These are phyloP conservation scores for Marasmius fiardii DNA, from an alignment of 1,284 basidiomycete genomes.

Conservation along the genomic window DNA sequence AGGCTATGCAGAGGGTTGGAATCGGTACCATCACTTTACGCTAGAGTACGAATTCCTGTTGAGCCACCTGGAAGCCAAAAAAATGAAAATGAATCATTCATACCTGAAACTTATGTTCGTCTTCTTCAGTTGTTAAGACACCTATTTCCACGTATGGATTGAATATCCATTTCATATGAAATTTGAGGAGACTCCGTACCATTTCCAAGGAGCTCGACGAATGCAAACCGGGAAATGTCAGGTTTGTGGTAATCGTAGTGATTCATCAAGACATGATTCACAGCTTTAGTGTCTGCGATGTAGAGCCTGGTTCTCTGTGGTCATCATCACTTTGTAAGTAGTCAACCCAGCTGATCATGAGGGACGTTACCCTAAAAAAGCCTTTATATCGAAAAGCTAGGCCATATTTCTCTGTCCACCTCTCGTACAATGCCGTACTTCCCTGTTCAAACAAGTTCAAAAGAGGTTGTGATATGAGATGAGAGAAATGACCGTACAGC, in stretches of 20 bases:
- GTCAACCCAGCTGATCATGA: not conserved
- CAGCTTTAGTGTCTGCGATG: conserved; percentile 11
- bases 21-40: conserved; percentile 11
- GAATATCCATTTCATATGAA: not conserved
- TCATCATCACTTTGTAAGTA: not conserved
- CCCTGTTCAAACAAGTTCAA: not conserved
- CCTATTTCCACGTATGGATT: not conserved
- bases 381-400: not conserved
- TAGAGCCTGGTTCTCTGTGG: not conserved
- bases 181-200: not conserved
- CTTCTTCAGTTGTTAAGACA: conserved; percentile 9
- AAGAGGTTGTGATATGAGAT: too few relatives aligned
- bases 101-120: conserved; percentile 11
- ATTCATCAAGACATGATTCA: conserved; percentile 10
- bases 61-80: not conserved
- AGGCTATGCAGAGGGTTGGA: not conserved
- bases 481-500: conserved; percentile 25
- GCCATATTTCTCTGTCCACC: conserved; percentile 10
- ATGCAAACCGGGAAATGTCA: conserved; percentile 1
- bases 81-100: not conserved
- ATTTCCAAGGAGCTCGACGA: conserved; percentile 10
- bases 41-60: not conserved
- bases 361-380: too few relatives aligned
- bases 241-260: conserved; percentile 10
- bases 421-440: conserved; percentile 3